A percentile compares a stretch with the other conserved stretches of the same genome.
Conservation (phyloP, 106 monocot species). For the Phalaenopsis aphrodite region DNA sequence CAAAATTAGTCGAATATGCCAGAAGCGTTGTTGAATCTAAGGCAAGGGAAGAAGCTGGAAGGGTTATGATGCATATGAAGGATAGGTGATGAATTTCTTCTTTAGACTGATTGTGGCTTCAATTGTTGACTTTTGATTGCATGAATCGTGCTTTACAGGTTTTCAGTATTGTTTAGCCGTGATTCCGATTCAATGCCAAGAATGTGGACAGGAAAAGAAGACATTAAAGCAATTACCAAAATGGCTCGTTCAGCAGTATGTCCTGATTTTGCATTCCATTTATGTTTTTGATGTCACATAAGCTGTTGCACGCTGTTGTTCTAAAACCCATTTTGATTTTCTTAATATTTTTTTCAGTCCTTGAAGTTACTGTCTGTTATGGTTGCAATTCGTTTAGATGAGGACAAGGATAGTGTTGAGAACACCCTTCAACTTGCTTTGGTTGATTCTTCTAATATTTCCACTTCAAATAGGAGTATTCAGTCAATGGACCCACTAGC, state of each 20-base stretch:
- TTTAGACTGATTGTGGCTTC: neutral
- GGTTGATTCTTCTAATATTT: constrained; percentile 29
- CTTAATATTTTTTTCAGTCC: constrained; percentile 45
- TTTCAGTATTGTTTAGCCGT: constrained; percentile 76
- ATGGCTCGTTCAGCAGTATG: constrained; percentile 72
- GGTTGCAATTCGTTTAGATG: constrained; percentile 78
- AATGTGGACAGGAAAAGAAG: constrained; percentile 92
- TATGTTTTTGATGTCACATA: neutral
- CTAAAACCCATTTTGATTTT: neutral
- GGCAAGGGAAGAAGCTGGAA: constrained; percentile 75
- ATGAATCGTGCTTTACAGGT: constrained; percentile 30
- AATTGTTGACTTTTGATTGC: neutral
- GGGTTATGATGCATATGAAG: constrained; percentile 88
- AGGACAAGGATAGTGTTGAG: constrained; percentile 60
- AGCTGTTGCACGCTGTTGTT: neutral
- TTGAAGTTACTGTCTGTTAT: constrained; percentile 83
- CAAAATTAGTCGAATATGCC: constrained; percentile 53
- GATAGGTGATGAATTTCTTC: constrained; percentile 46
- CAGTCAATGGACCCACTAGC: constrained; percentile 62
- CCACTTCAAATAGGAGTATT: constrained; percentile 27
- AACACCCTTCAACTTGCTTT: constrained; percentile 65
- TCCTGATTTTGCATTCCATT: neutral
- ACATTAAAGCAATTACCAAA: constrained; percentile 88
- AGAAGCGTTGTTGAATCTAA: constrained; percentile 84
- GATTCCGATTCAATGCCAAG: constrained; percentile 93